Evolutionary conservation across 306 rosid genomes (phyloP).

Genomic region (Cucurbita maxima): DNA sequence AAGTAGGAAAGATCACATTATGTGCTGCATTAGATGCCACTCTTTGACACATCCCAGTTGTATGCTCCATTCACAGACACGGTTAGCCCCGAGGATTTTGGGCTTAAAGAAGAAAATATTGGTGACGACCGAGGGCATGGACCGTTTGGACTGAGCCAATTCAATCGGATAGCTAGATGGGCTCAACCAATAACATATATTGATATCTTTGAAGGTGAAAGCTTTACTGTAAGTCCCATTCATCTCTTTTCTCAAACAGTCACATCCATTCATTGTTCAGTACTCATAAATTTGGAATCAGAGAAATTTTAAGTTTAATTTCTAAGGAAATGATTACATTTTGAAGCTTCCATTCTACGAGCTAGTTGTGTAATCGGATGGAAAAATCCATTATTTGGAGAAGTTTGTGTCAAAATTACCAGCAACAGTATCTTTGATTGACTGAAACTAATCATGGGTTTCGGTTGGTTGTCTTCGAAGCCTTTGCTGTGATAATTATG

Average conservation of each 20-base stretch:
- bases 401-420: background rate
- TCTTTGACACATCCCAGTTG: background rate
- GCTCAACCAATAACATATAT: constrained; percentile 80
- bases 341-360: background rate
- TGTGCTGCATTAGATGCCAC: background rate
- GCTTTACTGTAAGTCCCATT: constrained; percentile 51
- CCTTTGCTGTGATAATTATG: background rate
- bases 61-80: constrained; percentile 31
- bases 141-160: constrained; percentile 34
- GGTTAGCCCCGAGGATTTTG: constrained; percentile 55
- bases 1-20: background rate
- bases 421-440: background rate
- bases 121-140: constrained; percentile 86
- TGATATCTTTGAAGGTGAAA: constrained; percentile 51
- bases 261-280: background rate
- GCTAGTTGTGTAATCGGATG: background rate
- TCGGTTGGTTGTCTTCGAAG: background rate
- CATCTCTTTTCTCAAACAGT: background rate
- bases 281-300: background rate
- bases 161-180: constrained; percentile 59
- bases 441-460: background rate
- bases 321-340: background rate
- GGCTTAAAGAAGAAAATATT: constrained; percentile 49
- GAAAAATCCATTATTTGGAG: background rate
- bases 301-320: background rate